Base-by-base conservation (phyloP, 2,329 filamentous ascomycete genomes). In the Neonectria punicea region DNA sequence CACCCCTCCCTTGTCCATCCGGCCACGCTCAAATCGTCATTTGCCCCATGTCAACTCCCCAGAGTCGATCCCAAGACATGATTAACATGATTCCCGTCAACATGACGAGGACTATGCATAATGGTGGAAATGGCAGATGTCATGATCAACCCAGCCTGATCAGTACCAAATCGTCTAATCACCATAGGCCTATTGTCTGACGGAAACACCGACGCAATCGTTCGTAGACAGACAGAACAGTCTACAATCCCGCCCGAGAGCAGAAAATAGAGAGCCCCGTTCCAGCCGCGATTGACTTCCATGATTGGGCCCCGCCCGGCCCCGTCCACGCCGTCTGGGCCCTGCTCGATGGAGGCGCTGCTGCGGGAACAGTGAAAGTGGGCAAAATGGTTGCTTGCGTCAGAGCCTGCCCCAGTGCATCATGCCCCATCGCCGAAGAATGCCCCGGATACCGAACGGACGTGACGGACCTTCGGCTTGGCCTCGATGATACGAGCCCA, bases 391-490 rank as follows among this genome's bases (percentile, higher is more conserved):
- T 53, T 67, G 70, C 67, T 73, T 73, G 68, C 67, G 70, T 73
- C 68, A 73, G 68, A 69, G 56, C 39, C 50, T 51, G 46, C 54
- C 36, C 57, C 70, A 65, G 53, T 55, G 32, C 53, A 56, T 60
- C 44, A n/a, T 61, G 60, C 41, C 58, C 63, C 70, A 73, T 71
- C 68, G 64, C 71, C 69, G 71, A 73, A 57, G 44, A 67, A 53
- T 58, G 61, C 61, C 69, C 71, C 71, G 71, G 71, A 72, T 63
- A 73, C 71, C 71, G 71, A 73, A 71, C 71, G 71, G 71, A 73
- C 61, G 39, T 53, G 65, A 63, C 71, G 65, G 66, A 63, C 62
- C 61, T 73, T 73, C 71, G 71, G 71, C 68, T 72, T 61, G 63
- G 28, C 53, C 57, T 70, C 63, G 67, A 71, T 55, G 55, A 67